Percentiles rank a stretch among this genome's conserved stretches.
Evolutionary conservation across 2,329 filamentous ascomycete species (phyloP).

Genomic region (Arthrobotrys conoides): DNA sequence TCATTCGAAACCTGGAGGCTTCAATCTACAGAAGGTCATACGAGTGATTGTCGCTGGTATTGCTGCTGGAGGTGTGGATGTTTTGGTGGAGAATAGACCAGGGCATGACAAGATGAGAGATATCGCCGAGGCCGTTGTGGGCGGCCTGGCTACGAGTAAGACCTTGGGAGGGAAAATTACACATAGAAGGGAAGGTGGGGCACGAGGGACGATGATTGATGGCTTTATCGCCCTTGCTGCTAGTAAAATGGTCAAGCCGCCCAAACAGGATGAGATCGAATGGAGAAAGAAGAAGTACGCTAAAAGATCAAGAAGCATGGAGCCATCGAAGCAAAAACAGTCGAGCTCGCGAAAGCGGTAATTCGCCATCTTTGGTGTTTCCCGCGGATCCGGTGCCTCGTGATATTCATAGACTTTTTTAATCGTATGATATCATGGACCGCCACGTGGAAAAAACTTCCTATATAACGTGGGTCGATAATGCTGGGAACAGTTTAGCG

Average conservation of each 20-base stretch:
- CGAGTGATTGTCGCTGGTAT: constrained; percentile 50
- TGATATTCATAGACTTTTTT: constrained; percentile 9
- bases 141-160: constrained; percentile 54
- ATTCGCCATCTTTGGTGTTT: constrained; percentile 1
- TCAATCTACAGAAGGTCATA: constrained; percentile 53
- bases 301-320: constrained; percentile 42
- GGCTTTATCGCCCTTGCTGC: constrained; percentile 57
- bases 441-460: constrained; percentile 8
- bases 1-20: constrained; percentile 53
- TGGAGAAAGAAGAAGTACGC: constrained; percentile 45
- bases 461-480: constrained; percentile 22
- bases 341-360: constrained; percentile 23
- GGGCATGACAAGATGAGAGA: constrained; percentile 52
- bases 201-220: constrained; percentile 55
- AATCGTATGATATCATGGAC: constrained; percentile 22
- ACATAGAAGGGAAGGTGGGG: constrained; percentile 55
- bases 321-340: constrained; percentile 27
- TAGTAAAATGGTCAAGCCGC: constrained; percentile 58
- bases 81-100: constrained; percentile 45
- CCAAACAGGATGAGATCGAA: constrained; percentile 49
- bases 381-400: constrained; percentile 6
- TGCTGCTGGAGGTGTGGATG: constrained; percentile 51
- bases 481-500: constrained; percentile 12
- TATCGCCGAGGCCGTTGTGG: constrained; percentile 54
- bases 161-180: constrained; percentile 57